Base-by-base conservation (phyloP, 805 yeast species). In the Ogataea corticis region DNA sequence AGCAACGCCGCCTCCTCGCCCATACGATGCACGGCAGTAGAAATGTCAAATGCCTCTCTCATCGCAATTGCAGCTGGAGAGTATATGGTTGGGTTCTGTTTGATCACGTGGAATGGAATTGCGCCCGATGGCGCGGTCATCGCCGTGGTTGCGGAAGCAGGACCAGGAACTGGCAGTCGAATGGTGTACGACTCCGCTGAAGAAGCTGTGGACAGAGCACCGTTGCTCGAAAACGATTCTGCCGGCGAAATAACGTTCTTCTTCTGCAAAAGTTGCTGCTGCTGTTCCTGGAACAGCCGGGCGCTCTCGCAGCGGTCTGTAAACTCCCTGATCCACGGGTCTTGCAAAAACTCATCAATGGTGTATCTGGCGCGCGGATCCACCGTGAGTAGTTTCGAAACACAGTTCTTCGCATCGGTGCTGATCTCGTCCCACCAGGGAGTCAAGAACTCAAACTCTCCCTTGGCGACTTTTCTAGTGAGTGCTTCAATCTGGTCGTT, bases 381-480 rank as follows among this genome's bases (percentile, higher is more conserved):
- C 15, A 87, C 92, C 0, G 89, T 83, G 29, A 87, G 68, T 49
- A 87, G 70, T 49, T 73, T 79, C 3, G 80, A 66, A 6, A 87
- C 88, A 63, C 89, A 77, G 52, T 80, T 72, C 65, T 85, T 86
- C 6, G 94, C 95, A 6, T 76, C 80, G 30, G 55, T 59, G 39
- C 84, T 75, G 30, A 87, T 84, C 52, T 87, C 94, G 63, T 87
- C 95, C 95, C 95, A 87, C 95, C 95, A 87, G 1, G 95, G 95
- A 29, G 80, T 71, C 54, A 87, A 68, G 55, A 87, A 87, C 11
- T 86, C 81, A 62, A 75, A 87, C 59, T 85, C 85, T 30, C 94
- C 95, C 48, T 70, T 71, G n/a, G 91, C 87, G 17, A 87, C 91
- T 55, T 86, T 85, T 52, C 80, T 85, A 4, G 95, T 86, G 48